Conservation (phyloP, 2,329 filamentous ascomycete genomes). For the Hymenoscyphus fructigenus region DNA sequence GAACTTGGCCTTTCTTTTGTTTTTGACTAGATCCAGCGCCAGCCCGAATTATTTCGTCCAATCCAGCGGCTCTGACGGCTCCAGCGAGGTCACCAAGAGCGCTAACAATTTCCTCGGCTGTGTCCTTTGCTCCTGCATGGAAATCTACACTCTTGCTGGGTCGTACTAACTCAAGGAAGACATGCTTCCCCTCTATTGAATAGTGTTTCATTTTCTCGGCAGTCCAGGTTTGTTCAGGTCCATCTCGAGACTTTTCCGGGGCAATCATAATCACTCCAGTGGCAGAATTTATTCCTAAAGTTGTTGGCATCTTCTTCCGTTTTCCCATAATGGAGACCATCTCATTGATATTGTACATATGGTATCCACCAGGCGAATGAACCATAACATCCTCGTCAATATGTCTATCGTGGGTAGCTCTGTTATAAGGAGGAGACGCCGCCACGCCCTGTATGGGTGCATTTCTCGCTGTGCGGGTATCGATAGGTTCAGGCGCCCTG, state of each 20-base stretch:
- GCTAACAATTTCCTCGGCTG: conserved; percentile 87
- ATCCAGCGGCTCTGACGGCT: conserved; percentile 75
- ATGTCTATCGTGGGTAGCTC: conserved; percentile 41
- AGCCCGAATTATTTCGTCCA: conserved; percentile 83
- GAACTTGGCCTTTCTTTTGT: conserved; percentile 79
- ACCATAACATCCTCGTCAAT: conserved; percentile 46
- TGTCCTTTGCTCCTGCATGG: conserved; percentile 95
- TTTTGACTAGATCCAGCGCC: conserved; percentile 69
- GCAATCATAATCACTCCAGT: conserved; percentile 89
- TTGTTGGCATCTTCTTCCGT: conserved; percentile 98
- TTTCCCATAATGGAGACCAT: conserved; percentile 97
- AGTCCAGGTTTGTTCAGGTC: conserved; percentile 86
- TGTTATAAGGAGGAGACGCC: conserved; percentile 56
- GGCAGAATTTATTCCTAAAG: conserved; percentile 85
- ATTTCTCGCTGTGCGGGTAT: conserved; percentile 37
- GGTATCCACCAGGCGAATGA: conserved; percentile 74
- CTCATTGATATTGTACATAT: conserved; percentile 95
- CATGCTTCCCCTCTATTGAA: conserved; percentile 95
- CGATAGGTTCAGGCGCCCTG: conserved; percentile 40
- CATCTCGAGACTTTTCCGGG: conserved; percentile 79
- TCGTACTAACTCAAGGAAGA: conserved; percentile 88
- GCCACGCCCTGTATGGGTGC: conserved; percentile 39
- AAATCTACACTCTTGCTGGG: conserved; percentile 96
- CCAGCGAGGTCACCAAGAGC: conserved; percentile 88
- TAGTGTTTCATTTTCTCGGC: conserved; percentile 97